Base-by-base conservation (phyloP, 352 stramenopile genomes). In the Phytopythium cucurbitacearum region DNA sequence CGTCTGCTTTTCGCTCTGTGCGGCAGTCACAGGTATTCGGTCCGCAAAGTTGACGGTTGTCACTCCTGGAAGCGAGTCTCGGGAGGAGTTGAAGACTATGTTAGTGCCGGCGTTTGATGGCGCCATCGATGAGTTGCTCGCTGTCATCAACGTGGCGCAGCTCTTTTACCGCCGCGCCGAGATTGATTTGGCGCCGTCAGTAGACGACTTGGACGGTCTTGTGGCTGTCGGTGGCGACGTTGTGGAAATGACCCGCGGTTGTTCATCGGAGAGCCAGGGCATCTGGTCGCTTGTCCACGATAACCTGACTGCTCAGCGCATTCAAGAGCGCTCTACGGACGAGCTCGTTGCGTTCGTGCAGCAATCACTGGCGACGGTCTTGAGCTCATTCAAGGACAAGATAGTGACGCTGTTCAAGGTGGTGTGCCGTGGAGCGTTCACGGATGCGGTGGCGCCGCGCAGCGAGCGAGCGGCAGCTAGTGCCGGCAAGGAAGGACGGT, bases 391-490 rank as follows among this genome's bases (percentile, higher is more conserved):
- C 32, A 90, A 90, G 46, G 80, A 89, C 43, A 80, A 79, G 32
- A 43, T 91, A 16, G 64, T 71, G 0, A 66, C 72, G 38, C 51
- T 91, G 16, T 89, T 81, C 61, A 94, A 94, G 53, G 52, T 76
- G 11, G 81, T 90, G n/a, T 89, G 79, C 34, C 77, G 83, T 35
- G 84, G 84, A 13, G 74, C 79, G 2, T 88, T 94, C 49, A 89
- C 76, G 0, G 83, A 94, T 60, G 79, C 81, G 0, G 75, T 89
- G 21, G 79, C 76, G 16, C 71, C 73, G 10, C 74, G 71, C 21
- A 59, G 62, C 28, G 67, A 65, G 8, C 21, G 16, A 53, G 9
- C 48, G 36, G 4, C 16, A 2, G 21, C 21, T 28, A 66, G 13
- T 15, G 64, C 68, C 4, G 43, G 51, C 28, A 38, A 46, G 6